These are phyloP conservation scores for Pyrenophora teres DNA, from an alignment of 2,329 filamentous ascomycete species.

Conservation along the genomic window DNA sequence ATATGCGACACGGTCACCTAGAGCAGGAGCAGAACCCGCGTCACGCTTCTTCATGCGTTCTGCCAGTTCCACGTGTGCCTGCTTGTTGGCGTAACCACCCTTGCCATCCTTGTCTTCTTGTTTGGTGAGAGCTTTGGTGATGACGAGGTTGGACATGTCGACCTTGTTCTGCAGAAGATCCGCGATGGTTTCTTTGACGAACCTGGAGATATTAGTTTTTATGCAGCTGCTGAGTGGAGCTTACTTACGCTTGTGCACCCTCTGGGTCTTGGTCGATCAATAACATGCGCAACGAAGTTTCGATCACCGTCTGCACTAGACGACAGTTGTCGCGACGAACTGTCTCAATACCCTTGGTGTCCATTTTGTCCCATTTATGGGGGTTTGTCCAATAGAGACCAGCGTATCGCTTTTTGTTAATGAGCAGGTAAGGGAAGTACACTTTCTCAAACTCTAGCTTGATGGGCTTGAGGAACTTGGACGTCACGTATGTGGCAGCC, in stretches of 20 bases:
- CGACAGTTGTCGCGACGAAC: constrained; percentile 96
- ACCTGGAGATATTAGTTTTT: constrained; percentile 61
- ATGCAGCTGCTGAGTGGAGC: constrained; percentile 27
- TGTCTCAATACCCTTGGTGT: constrained; percentile 98
- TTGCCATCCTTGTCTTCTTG: constrained; percentile 42
- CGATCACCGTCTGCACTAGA: constrained; percentile 94
- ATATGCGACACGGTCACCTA: constrained; percentile 96
- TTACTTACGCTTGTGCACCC: constrained; percentile 86
- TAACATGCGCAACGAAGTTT: constrained; percentile 94
- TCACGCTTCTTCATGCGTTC: constrained; percentile 98
- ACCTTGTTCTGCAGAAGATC: constrained; percentile 96
- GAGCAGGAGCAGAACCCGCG: constrained; percentile 85
- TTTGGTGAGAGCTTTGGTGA: constrained; percentile 95
- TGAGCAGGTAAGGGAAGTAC: constrained; percentile 95
- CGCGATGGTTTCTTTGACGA: constrained; percentile 94
- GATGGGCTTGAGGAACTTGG: constrained; percentile 94
- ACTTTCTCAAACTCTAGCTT: constrained; percentile 99
- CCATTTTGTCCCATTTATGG: constrained; percentile 98
- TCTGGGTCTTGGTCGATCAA: constrained; percentile 89
- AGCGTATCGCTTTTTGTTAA: constrained; percentile 99
- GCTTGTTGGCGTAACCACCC: constrained; percentile 77
- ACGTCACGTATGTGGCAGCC: constrained; percentile 83
- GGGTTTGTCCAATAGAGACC: constrained; percentile 97
- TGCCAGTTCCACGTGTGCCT: constrained; percentile 94
- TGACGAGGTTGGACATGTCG: constrained; percentile 98